These are phyloP conservation scores for Diaporthe amygdali DNA, from an alignment of 2,329 filamentous ascomycete species.

Conservation along the genomic window DNA sequence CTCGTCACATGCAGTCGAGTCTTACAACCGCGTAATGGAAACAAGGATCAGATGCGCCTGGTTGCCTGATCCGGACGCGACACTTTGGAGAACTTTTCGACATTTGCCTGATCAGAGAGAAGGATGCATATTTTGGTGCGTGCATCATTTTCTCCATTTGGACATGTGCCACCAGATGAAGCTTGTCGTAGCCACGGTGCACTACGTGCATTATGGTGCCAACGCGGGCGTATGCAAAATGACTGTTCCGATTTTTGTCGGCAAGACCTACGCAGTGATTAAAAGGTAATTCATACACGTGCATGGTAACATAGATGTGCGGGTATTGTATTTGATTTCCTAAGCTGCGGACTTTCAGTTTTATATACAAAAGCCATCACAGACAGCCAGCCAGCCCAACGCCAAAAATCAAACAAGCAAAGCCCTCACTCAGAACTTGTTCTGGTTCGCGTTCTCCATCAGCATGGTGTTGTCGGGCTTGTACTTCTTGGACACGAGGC, in stretches of 20 bases:
- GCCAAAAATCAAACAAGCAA: neutral
- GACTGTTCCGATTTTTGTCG: neutral
- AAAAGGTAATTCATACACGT: neutral
- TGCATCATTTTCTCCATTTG: no score
- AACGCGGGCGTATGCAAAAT: no score
- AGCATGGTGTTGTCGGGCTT: constrained; percentile 29
- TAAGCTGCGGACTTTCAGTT: neutral
- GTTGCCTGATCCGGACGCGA: neutral
- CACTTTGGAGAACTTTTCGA: neutral
- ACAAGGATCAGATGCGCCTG: neutral
- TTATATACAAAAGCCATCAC: neutral
- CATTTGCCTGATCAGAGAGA: neutral
- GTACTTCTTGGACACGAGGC: constrained; percentile 32
- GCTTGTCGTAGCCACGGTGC: neutral
- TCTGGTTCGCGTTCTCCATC: constrained; percentile 21
- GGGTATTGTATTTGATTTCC: neutral
- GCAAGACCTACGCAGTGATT: neutral
- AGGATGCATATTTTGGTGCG: neutral
- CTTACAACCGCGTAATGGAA: constrained; percentile 13
- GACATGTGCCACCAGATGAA: no score
- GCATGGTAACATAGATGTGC: neutral
- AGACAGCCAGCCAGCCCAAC: neutral
- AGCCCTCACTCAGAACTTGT: constrained; percentile 5
- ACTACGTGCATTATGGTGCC: rapidly evolving
- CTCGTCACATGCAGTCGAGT: neutral